Conservation (phyloP, 2,329 filamentous ascomycete species). For the Neodidymelliopsis sp. region DNA sequence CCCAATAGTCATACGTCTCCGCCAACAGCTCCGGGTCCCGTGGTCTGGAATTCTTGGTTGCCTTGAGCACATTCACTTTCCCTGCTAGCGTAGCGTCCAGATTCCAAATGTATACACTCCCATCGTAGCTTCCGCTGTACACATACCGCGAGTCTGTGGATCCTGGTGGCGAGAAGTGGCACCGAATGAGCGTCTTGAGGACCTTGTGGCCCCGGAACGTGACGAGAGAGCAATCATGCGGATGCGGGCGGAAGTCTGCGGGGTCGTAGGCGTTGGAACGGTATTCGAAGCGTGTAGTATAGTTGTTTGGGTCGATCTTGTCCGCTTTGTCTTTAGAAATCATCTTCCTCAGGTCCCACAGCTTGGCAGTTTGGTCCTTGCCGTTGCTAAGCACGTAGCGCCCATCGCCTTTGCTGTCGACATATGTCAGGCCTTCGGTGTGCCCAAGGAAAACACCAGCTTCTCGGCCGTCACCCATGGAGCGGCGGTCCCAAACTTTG, state of each 20-base stretch:
- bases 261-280: conserved; percentile 72
- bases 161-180: conserved; percentile 88
- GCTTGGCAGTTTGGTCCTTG: conserved; percentile 96
- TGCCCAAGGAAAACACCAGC: conserved; percentile 71
- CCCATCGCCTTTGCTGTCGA: conserved; percentile 83
- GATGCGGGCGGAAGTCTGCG: conserved; percentile 73
- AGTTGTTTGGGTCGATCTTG: conserved; percentile 62
- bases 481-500: conserved; percentile 93
- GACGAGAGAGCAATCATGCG: conserved; percentile 87
- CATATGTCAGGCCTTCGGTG: conserved; percentile 70
- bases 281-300: conserved; percentile 76
- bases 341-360: conserved; percentile 94
- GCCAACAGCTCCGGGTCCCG: conserved; percentile 60
- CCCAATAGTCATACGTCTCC: conserved; percentile 64
- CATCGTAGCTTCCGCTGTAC: conserved; percentile 89
- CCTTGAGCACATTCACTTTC: conserved; percentile 77
- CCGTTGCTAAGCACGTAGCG: conserved; percentile 92
- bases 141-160: conserved; percentile 92
- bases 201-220: conserved; percentile 93
- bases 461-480: conserved; percentile 67
- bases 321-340: conserved; percentile 73
- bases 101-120: conserved; percentile 91
- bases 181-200: conserved; percentile 87
- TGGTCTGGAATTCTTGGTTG: conserved; percentile 70
- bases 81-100: conserved; percentile 84